Evolutionary conservation across 306 rosid genomes (phyloP).

Genomic region (Cicer yamashitae): DNA sequence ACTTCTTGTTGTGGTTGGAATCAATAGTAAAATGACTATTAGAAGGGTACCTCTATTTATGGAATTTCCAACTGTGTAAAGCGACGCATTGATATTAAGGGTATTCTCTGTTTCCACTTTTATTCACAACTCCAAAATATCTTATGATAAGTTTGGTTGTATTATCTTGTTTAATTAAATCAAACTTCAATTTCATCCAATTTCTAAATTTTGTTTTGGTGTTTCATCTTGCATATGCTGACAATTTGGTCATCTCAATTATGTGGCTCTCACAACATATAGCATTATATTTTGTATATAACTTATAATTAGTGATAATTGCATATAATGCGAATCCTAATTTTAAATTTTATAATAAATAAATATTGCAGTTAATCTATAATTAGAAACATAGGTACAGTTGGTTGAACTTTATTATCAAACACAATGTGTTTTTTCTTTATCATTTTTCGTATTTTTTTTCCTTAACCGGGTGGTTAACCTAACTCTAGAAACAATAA

Average conservation of each 20-base stretch:
- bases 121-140: conserved; percentile 20
- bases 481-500: conserved; percentile 17
- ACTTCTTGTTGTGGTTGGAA: conserved; percentile 39
- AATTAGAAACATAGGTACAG: too few species aligned
- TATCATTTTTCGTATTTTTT: too few species aligned
- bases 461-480: too few species aligned
- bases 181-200: conserved; percentile 23
- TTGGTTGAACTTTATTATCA: too few species aligned
- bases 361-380: too few species aligned
- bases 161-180: background rate
- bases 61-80: conserved; percentile 45
- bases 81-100: conserved; percentile 34
- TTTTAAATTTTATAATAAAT: too few species aligned
- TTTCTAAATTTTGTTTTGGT: conserved; percentile 18
- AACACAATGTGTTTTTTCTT: too few species aligned
- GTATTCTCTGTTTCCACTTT: conserved; percentile 43
- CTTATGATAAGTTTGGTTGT: conserved; percentile 17
- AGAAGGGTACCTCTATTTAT: conserved; percentile 38
- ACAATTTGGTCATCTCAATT: conserved; percentile 30
- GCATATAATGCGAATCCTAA: too few species aligned
- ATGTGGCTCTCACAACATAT: background rate
- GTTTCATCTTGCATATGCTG: conserved; percentile 13
- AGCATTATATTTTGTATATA: too few species aligned
- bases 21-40: conserved; percentile 41
- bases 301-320: too few species aligned